Conservation (phyloP, 192 early-diverging fungal genomes). For the Allomyces macrogynus region DNA sequence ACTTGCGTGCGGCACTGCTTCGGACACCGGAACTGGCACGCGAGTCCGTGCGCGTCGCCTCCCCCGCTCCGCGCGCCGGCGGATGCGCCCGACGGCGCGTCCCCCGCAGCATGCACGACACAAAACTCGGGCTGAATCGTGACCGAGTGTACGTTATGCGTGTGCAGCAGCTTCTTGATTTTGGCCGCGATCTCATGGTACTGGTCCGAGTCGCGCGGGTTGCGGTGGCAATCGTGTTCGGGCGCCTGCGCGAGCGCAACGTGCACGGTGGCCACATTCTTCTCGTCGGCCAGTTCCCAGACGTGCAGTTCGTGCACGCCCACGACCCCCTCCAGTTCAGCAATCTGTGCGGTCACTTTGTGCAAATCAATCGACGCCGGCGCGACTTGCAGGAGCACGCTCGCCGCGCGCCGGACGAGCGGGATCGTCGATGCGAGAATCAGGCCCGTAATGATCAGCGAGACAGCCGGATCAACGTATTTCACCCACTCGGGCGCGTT, state of each 20-base stretch:
- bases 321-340: constrained; percentile 36
- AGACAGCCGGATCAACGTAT: constrained; percentile 71
- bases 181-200: constrained; percentile 50
- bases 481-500: neutral
- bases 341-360: constrained; percentile 35
- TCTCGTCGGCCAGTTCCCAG: constrained; percentile 73
- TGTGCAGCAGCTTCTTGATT: constrained; percentile 60
- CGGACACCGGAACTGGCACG: too few species aligned
- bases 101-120: too few species aligned
- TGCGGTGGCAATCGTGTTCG: constrained; percentile 4
- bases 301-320: constrained; percentile 81
- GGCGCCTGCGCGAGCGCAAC: constrained; percentile 35
- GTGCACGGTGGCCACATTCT: constrained; percentile 67
- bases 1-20: too few species aligned
- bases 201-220: neutral
- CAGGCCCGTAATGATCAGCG: constrained; percentile 37
- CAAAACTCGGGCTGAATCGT: constrained; percentile 81
- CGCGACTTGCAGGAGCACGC: constrained; percentile 62
- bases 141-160: constrained; percentile 61
- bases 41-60: too few species aligned
- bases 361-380: constrained; percentile 45
- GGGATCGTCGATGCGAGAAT: constrained; percentile 38
- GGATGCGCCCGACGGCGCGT: too few species aligned
- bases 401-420: constrained; percentile 44
- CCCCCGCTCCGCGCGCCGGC: too few species aligned